Evolutionary conservation across 768 basidiomycete species (phyloP).

Genomic region (Clathrus columnatus): DNA sequence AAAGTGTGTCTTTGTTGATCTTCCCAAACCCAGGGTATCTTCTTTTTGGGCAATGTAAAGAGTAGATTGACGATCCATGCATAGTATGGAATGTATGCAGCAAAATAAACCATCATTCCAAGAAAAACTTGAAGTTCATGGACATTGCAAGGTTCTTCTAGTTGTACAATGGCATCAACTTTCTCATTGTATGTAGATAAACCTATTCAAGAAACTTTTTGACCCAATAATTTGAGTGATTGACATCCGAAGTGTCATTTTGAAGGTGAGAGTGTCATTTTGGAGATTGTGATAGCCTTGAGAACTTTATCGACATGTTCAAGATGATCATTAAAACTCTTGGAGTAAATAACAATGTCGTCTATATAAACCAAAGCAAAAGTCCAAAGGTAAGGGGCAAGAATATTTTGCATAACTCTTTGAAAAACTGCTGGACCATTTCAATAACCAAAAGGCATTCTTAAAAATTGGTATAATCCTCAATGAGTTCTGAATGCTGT

Average conservation of each 20-base stretch:
- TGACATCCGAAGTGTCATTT: constrained; percentile 29
- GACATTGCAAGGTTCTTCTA: constrained; percentile 18
- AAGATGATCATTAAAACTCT: neutral
- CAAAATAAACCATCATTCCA: constrained; percentile 32
- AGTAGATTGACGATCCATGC: constrained; percentile 26
- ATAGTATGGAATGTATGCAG: constrained; percentile 28
- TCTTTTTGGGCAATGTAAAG: constrained; percentile 27
- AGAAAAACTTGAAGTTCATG: constrained; percentile 26
- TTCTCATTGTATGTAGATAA: constrained; percentile 31
- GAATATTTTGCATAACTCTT: constrained; percentile 29
- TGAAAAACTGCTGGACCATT: constrained; percentile 33
- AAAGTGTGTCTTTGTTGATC: constrained; percentile 22
- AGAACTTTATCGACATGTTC: constrained; percentile 19
- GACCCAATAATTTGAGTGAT: constrained; percentile 29
- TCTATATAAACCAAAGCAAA: constrained; percentile 36
- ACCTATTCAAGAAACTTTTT: constrained; percentile 31
- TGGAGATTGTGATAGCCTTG: constrained; percentile 18
- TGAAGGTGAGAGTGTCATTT: constrained; percentile 25
- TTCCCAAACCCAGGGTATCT: constrained; percentile 17
- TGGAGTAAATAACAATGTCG: constrained; percentile 29
- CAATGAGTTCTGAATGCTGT: constrained; percentile 31
- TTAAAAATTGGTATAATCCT: constrained; percentile 32
- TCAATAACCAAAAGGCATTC: constrained; percentile 32
- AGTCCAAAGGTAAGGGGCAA: constrained; percentile 30
- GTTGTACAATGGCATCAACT: constrained; percentile 25